These are phyloP conservation scores for Ailanthus altissimus DNA, from an alignment of 345 rosid genomes.

Conservation along the genomic window DNA sequence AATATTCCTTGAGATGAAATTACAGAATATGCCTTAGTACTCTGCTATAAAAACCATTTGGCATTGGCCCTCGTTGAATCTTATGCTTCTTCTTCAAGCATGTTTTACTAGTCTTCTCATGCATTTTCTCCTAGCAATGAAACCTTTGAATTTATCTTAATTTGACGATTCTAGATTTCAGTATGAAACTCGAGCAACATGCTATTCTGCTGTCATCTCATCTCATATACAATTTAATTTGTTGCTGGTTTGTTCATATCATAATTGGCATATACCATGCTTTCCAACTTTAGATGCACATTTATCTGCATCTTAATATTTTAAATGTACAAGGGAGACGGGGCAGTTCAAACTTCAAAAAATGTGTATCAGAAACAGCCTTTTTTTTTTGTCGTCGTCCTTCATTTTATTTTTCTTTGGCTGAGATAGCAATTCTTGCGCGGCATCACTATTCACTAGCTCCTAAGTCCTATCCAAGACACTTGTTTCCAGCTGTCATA, in stretches of 20 bases:
- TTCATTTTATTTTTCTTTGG: background rate
- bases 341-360: slow-evolving; percentile 2
- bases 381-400: background rate
- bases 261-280: background rate
- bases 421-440: slow-evolving; percentile 16
- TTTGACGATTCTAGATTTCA: background rate
- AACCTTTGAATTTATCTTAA: background rate
- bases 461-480: no score
- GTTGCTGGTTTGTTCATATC: background rate
- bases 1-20: background rate
- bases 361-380: background rate
- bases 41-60: background rate
- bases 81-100: background rate
- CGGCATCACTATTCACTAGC: no score
- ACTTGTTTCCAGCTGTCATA: slow-evolving; percentile 28
- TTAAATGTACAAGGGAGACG: background rate
- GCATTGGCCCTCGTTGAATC: background rate
- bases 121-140: background rate
- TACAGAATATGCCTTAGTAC: background rate
- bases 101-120: background rate
- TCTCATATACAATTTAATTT: background rate
- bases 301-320: background rate
- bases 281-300: background rate
- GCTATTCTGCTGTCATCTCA: slow-evolving; percentile 8
- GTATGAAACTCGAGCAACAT: background rate